A percentile compares a stretch with the other conserved stretches of the same genome.
Conservation (phyloP, 345 rosid genomes). For the Kandelia obovata region DNA sequence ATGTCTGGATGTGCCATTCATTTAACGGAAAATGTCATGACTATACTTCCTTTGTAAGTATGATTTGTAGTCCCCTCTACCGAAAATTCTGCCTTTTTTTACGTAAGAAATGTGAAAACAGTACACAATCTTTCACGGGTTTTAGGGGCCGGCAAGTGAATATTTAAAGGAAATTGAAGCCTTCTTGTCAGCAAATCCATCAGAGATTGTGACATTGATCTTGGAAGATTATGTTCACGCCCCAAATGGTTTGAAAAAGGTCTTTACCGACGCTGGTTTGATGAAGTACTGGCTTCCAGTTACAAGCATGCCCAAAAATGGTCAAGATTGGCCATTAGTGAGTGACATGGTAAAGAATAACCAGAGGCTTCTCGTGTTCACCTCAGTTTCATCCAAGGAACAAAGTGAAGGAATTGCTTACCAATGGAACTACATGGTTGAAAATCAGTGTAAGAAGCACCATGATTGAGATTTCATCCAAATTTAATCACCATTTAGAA, state of each 20-base stretch:
- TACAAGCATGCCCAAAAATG: slow-evolving; percentile 54
- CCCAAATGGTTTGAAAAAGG: slow-evolving; percentile 50
- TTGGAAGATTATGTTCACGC: slow-evolving; percentile 64
- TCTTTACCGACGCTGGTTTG: slow-evolving; percentile 53
- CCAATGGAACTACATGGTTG: slow-evolving; percentile 81
- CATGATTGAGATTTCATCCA: background rate
- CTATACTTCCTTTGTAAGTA: slow-evolving; percentile 56
- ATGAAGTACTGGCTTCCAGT: slow-evolving; percentile 66
- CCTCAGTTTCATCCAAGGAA: slow-evolving; percentile 54
- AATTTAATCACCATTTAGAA: no score
- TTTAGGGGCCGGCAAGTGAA: slow-evolving; percentile 58
- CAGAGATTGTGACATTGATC: slow-evolving; percentile 55
- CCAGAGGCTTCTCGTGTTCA: slow-evolving; percentile 57
- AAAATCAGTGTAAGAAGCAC: slow-evolving; percentile 53
- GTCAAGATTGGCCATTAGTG: slow-evolving; percentile 63
- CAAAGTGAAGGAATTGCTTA: slow-evolving; percentile 59
- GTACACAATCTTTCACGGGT: background rate
- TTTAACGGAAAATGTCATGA: slow-evolving; percentile 53
- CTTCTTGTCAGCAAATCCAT: slow-evolving; percentile 51
- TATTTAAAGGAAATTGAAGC: slow-evolving; percentile 55
- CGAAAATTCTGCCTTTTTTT: background rate
- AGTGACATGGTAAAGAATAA: slow-evolving; percentile 58
- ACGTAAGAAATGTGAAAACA: no score
- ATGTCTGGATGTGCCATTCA: slow-evolving; percentile 72
- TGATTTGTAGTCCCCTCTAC: no score